A percentile compares a stretch with the other conserved stretches of the same genome.
These are phyloP conservation scores for Candida schatavii DNA, from an alignment of 805 yeast genomes.

Conservation along the genomic window DNA sequence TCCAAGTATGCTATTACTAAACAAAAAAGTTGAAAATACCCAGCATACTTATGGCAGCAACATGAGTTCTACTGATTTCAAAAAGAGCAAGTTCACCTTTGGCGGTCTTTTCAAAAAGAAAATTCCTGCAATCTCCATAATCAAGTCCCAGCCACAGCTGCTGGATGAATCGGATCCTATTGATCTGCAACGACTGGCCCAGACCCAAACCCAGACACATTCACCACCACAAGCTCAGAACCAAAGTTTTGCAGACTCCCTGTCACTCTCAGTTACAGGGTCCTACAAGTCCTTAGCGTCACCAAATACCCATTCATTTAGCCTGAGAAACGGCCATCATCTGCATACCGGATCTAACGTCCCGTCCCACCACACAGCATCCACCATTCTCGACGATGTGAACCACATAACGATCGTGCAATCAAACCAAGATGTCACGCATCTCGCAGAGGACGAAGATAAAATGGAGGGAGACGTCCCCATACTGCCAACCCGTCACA, in stretches of 20 bases:
- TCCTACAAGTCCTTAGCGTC: neutral
- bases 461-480: neutral
- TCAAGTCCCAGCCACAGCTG: neutral
- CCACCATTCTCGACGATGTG: slow-evolving; percentile 2
- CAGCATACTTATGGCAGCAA: neutral
- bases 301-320: neutral
- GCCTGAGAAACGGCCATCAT: neutral
- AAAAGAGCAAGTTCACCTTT: slow-evolving; percentile 4
- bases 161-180: neutral
- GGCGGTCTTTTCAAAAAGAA: slow-evolving; percentile 3
- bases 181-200: neutral
- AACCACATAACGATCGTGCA: slow-evolving; percentile 3
- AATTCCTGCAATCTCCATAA: neutral
- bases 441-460: neutral
- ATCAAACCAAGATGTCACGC: neutral
- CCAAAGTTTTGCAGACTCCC: neutral
- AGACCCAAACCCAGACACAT: neutral
- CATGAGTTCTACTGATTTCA: neutral
- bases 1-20: slow-evolving; percentile 1
- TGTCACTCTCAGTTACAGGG: neutral
- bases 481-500: neutral
- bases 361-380: neutral
- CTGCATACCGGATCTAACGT: neutral
- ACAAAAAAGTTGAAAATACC: slow-evolving; percentile 1
- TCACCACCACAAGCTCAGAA: neutral